phyloP scores from a whole-genome alignment of 352 stramenopile species.

The Phytophthora hibernalis region DNA sequence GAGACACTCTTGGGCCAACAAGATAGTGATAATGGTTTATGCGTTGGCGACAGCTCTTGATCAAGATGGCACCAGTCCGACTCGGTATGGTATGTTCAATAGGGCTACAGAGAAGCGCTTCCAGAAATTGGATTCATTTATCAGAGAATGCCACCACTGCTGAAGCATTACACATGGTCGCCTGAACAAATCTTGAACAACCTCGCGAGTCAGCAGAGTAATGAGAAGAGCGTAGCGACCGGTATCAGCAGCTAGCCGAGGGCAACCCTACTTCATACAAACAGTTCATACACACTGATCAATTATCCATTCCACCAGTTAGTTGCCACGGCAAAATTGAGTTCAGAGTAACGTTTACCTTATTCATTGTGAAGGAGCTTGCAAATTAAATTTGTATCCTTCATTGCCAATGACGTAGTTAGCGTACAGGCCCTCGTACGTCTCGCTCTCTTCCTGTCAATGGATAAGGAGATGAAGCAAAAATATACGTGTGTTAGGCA shows the following conservation, averaged over 20 bases:
- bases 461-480: slow-evolving; percentile 10
- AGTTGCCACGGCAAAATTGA: slow-evolving; percentile 20
- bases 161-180: slow-evolving; percentile 87
- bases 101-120: slow-evolving; percentile 69
- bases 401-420: slow-evolving; percentile 62
- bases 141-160: slow-evolving; percentile 30
- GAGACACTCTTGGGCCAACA: no score
- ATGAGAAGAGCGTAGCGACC: no score
- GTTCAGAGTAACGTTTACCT: slow-evolving; percentile 18
- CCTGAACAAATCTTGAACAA: slow-evolving; percentile 95
- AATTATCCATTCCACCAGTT: slow-evolving; percentile 6
- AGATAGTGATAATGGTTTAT: not conserved
- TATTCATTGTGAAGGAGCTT: slow-evolving; percentile 11
- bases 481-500: slow-evolving; percentile 6
- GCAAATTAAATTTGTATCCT: slow-evolving; percentile 5
- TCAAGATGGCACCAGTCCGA: slow-evolving; percentile 49
- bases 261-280: no score
- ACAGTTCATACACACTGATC: slow-evolving; percentile 13
- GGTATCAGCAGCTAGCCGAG: no score
- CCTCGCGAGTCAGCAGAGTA: no score
- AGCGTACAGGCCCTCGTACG: slow-evolving; percentile 73
- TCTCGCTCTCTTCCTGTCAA: slow-evolving; percentile 74
- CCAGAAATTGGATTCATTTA: slow-evolving; percentile 46
- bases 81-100: slow-evolving; percentile 57
- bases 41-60: slow-evolving; percentile 37